phyloP scores from a whole-genome alignment of 768 basidiomycete genomes.

The Candolleomyces efflorescens region DNA sequence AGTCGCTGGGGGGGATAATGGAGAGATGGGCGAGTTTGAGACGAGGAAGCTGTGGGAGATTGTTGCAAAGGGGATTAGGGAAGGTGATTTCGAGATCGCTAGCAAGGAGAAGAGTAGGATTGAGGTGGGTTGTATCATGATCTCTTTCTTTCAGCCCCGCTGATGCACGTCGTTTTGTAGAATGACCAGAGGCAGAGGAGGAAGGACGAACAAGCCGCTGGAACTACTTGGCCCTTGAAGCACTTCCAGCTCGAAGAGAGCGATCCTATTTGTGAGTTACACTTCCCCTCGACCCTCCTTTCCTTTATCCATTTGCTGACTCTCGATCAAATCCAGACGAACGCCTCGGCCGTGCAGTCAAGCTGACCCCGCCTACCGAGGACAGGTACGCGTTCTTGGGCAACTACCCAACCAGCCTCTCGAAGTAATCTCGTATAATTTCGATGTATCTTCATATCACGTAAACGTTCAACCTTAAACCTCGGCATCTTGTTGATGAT shows the following conservation, averaged over 20 bases:
- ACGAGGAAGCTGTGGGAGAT: conserved; percentile 79
- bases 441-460: too few relatives aligned
- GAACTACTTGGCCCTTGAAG: conserved; percentile 67
- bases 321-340: conserved; percentile 45
- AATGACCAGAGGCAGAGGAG: conserved; percentile 90
- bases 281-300: neutral
- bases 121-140: conserved; percentile 52
- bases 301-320: neutral
- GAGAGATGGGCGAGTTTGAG: conserved; percentile 77
- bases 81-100: conserved; percentile 90
- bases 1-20: conserved; percentile 47
- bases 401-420: conserved; percentile 43
- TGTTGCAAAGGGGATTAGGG: conserved; percentile 88
- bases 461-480: too few relatives aligned
- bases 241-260: conserved; percentile 70
- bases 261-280: conserved; percentile 67
- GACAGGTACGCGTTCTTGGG: conserved; percentile 70
- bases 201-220: conserved; percentile 74
- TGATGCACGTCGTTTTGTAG: conserved; percentile 32
- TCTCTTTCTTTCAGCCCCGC: neutral
- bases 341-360: conserved; percentile 56
- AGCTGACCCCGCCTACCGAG: conserved; percentile 64
- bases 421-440: too few relatives aligned
- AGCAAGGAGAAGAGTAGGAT: conserved; percentile 85
- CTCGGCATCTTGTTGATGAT: too few relatives aligned